Evolutionary conservation across 2,329 filamentous ascomycete genomes (phyloP).

Genomic region (Monilinia polystroma): DNA sequence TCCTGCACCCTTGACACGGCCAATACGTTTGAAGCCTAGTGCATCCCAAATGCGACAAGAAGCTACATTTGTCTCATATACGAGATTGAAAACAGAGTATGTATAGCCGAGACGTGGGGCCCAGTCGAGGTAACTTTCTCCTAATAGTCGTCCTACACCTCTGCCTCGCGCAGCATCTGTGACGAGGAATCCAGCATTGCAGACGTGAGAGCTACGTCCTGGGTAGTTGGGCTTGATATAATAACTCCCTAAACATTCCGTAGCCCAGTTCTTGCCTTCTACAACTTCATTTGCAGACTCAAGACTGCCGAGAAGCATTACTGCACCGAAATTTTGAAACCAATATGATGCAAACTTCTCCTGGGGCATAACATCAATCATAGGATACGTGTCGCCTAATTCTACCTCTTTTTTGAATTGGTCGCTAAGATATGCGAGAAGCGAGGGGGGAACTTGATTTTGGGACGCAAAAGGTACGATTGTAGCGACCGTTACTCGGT

Average conservation of each 20-base stretch:
- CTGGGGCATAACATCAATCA: slow-evolving; percentile 61
- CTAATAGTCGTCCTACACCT: slow-evolving; percentile 56
- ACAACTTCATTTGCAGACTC: slow-evolving; percentile 51
- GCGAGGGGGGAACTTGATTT: slow-evolving; percentile 58
- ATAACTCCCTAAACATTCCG: slow-evolving; percentile 67
- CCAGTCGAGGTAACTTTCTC: slow-evolving; percentile 58
- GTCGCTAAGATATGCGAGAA: slow-evolving; percentile 63
- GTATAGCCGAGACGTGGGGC: slow-evolving; percentile 63
- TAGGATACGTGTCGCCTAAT: slow-evolving; percentile 70
- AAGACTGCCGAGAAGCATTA: slow-evolving; percentile 68
- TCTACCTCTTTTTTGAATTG: slow-evolving; percentile 71
- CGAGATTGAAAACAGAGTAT: slow-evolving; percentile 73
- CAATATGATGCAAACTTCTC: slow-evolving; percentile 66
- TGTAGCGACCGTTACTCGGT: slow-evolving; percentile 65
- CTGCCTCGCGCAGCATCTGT: slow-evolving; percentile 55
- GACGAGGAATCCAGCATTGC: slow-evolving; percentile 62
- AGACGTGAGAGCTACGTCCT: slow-evolving; percentile 70
- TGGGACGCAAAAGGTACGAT: slow-evolving; percentile 65
- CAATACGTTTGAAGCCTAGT: slow-evolving; percentile 71
- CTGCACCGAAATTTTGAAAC: slow-evolving; percentile 71
- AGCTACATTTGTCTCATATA: slow-evolving; percentile 72
- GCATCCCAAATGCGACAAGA: slow-evolving; percentile 73
- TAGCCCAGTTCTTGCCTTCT: slow-evolving; percentile 59
- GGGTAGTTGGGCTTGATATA: slow-evolving; percentile 75
- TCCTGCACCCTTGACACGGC: slow-evolving; percentile 58